A percentile compares a stretch with the other conserved stretches of the same genome.
phyloP scores from a whole-genome alignment of 305 asterid species.

The Ilex paraguariensis region DNA sequence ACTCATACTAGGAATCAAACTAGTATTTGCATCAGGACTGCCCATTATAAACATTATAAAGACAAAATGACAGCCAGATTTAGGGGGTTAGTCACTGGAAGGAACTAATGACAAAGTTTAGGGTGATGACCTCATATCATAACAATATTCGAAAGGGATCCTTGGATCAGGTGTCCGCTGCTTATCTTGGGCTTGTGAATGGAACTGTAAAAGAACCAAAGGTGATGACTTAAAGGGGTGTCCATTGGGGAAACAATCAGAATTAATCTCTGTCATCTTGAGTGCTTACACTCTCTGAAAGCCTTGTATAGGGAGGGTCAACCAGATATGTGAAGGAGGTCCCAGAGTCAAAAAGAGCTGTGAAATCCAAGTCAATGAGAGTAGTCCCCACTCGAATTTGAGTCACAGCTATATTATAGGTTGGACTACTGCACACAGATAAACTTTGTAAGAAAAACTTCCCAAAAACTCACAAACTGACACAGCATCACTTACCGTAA shows the following conservation, averaged over 20 bases:
- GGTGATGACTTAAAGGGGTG: too few species aligned
- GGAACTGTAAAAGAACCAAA: slow-evolving; percentile 40
- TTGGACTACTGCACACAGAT: slow-evolving; percentile 42
- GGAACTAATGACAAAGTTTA: not conserved
- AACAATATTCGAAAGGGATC: slow-evolving; percentile 76
- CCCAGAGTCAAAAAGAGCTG: slow-evolving; percentile 81
- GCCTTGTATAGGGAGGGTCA: slow-evolving; percentile 53
- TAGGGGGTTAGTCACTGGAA: too few species aligned
- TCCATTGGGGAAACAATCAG: not conserved
- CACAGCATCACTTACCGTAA: slow-evolving; percentile 47
- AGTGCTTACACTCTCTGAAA: slow-evolving; percentile 57
- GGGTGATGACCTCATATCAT: slow-evolving; percentile 50
- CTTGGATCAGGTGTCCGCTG: slow-evolving; percentile 49
- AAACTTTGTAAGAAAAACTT: too few species aligned
- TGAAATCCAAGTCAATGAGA: slow-evolving; percentile 42
- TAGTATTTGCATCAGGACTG: slow-evolving; percentile 58
- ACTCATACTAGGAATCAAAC: slow-evolving; percentile 69
- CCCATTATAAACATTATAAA: slow-evolving; percentile 12
- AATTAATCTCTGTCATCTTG: not conserved
- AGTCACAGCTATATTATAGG: slow-evolving; percentile 48
- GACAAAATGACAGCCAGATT: not conserved
- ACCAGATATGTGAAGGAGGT: slow-evolving; percentile 76
- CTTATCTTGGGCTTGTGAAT: slow-evolving; percentile 43
- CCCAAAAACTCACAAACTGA: too few species aligned
- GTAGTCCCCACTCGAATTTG: slow-evolving; percentile 61